Conservation (phyloP, 306 rosid species). For the Psophocarpus tetragonolobus region DNA sequence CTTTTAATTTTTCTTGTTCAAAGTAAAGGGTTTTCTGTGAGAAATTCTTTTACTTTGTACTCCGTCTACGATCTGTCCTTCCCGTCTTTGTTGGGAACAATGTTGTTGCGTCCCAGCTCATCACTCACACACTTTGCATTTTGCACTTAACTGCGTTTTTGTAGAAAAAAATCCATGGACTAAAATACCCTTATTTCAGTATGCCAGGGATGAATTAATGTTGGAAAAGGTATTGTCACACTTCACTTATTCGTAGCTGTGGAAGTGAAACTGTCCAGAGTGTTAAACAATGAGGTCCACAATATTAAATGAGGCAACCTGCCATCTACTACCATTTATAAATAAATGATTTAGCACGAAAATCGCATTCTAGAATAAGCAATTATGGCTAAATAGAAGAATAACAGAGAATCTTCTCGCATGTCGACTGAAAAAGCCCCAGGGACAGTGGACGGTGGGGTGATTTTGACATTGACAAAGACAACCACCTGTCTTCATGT, state of each 20-base stretch:
- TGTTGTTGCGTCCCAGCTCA: slow-evolving; percentile 45
- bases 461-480: slow-evolving; percentile 3
- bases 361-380: slow-evolving; percentile 7
- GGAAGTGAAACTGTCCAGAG: background rate
- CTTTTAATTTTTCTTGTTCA: background rate
- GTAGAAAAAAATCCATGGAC: slow-evolving; percentile 3
- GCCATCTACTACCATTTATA: background rate
- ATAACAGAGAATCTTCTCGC: background rate
- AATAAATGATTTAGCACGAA: background rate
- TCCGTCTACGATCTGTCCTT: slow-evolving; percentile 32
- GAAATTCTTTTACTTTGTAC: slow-evolving; percentile 17
- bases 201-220: background rate
- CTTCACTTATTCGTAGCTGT: background rate
- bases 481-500: background rate
- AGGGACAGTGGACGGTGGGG: background rate
- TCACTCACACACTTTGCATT: slow-evolving; percentile 9
- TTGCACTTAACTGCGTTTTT: slow-evolving; percentile 12
- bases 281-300: slow-evolving; percentile 3
- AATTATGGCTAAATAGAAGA: background rate
- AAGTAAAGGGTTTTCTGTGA: background rate
- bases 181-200: slow-evolving; percentile 27
- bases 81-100: slow-evolving; percentile 33
- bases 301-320: background rate
- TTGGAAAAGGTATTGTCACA: background rate
- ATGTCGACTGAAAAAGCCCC: background rate